Conservation (phyloP, 805 yeast species). For the Hanseniaspora guilliermondii region DNA sequence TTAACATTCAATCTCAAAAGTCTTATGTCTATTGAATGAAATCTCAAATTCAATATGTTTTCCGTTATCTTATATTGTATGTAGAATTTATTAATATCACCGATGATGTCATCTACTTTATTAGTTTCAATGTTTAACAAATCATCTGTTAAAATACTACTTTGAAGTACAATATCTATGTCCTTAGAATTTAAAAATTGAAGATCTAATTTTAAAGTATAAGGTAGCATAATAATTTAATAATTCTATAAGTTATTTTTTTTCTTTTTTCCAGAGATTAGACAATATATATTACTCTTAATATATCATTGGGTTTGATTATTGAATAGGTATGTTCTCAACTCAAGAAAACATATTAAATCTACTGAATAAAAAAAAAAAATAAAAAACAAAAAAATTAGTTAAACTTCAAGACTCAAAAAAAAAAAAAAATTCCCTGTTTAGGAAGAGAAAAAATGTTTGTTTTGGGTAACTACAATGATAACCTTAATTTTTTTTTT, state of each 20-base stretch:
- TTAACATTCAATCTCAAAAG: slow-evolving; percentile 5
- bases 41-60: neutral
- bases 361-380: no score
- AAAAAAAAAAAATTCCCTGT: neutral
- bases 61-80: neutral
- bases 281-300: no score
- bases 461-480: neutral
- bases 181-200: neutral
- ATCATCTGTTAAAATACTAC: slow-evolving; percentile 8
- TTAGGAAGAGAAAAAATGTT: neutral
- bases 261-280: neutral
- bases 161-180: slow-evolving; percentile 4
- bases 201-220: neutral
- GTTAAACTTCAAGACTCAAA: no score
- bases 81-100: slow-evolving; percentile 4
- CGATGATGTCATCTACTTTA: neutral
- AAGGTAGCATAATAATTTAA: neutral
- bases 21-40: slow-evolving; percentile 3
- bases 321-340: no score
- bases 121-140: slow-evolving; percentile 6
- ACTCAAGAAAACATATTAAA: no score
- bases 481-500: no score
- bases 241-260: neutral
- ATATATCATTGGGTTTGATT: no score
- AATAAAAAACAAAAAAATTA: no score